phyloP scores from a whole-genome alignment of 768 basidiomycete species.

The Cystobasidium ongulense region DNA sequence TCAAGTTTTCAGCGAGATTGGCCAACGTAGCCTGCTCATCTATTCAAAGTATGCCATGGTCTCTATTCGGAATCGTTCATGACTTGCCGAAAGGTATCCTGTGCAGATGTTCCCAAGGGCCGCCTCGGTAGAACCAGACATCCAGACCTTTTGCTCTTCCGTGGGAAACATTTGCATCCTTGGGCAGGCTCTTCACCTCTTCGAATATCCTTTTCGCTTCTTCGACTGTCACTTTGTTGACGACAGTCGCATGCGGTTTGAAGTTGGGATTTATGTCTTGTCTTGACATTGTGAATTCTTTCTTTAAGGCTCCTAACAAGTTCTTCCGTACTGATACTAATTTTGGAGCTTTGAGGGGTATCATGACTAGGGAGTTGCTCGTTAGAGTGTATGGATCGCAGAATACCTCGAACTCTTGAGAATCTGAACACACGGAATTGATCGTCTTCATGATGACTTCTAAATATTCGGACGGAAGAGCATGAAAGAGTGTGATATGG shows the following conservation, averaged over 20 bases:
- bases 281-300: neutral
- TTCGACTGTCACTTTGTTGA: slow-evolving; percentile 12
- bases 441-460: neutral
- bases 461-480: neutral
- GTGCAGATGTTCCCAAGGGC: slow-evolving; percentile 15
- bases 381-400: neutral
- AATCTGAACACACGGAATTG: neutral
- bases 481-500: slow-evolving; percentile 21
- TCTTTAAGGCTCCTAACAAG: neutral
- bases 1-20: no score
- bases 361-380: neutral
- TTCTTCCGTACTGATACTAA: neutral
- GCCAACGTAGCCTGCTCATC: no score
- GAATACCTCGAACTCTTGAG: neutral
- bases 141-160: slow-evolving; percentile 9
- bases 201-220: neutral
- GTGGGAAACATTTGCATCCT: neutral
- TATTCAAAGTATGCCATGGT: no score
- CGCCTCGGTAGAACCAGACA: slow-evolving; percentile 9
- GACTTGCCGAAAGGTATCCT: neutral
- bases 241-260: slow-evolving; percentile 15
- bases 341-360: neutral
- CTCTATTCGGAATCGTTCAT: neutral
- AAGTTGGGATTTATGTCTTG: slow-evolving; percentile 7
- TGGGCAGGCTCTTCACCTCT: neutral